A percentile compares a stretch with the other conserved stretches of the same genome.
phyloP scores from a whole-genome alignment of 768 basidiomycete genomes.

The Termitomyces sp. region DNA sequence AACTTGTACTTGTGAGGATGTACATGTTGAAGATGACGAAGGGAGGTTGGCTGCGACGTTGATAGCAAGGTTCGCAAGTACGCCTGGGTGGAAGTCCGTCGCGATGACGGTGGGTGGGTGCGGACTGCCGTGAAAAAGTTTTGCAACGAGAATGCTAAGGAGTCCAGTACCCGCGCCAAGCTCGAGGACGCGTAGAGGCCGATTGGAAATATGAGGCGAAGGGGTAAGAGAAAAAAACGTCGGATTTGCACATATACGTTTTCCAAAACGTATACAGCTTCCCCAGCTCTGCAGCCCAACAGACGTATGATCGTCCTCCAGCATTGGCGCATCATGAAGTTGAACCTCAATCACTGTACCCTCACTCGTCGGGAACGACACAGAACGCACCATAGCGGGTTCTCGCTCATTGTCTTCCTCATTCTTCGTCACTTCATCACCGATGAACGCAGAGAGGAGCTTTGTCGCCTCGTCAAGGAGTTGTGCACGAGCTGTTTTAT shows the following conservation, averaged over 20 bases:
- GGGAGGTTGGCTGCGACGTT: slow-evolving; percentile 56
- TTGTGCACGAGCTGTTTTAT: too few species aligned
- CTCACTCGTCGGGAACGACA: slow-evolving; percentile 34
- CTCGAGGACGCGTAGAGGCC: slow-evolving; percentile 52
- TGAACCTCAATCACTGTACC: slow-evolving; percentile 34
- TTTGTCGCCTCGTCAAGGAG: too few species aligned
- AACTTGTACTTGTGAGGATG: slow-evolving; percentile 31
- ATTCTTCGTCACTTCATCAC: slow-evolving; percentile 20
- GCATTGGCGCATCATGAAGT: slow-evolving; percentile 66
- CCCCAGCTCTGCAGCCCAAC: slow-evolving; percentile 87
- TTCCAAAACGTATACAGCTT: slow-evolving; percentile 65
- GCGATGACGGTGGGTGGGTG: slow-evolving; percentile 39
- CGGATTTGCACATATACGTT: slow-evolving; percentile 50
- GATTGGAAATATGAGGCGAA: background rate
- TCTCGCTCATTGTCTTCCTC: slow-evolving; percentile 32
- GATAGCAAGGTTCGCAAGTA: slow-evolving; percentile 56
- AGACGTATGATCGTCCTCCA: slow-evolving; percentile 63
- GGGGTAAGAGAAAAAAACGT: slow-evolving; percentile 28
- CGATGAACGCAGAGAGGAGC: slow-evolving; percentile 28
- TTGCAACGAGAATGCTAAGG: slow-evolving; percentile 64
- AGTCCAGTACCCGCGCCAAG: slow-evolving; percentile 85
- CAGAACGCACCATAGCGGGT: slow-evolving; percentile 40
- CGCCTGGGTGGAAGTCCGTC: slow-evolving; percentile 76
- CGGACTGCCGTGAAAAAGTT: slow-evolving; percentile 31
- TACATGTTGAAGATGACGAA: background rate